Evolutionary conservation across 1,284 basidiomycete species (phyloP).

Genomic region (Leccinum insolens): DNA sequence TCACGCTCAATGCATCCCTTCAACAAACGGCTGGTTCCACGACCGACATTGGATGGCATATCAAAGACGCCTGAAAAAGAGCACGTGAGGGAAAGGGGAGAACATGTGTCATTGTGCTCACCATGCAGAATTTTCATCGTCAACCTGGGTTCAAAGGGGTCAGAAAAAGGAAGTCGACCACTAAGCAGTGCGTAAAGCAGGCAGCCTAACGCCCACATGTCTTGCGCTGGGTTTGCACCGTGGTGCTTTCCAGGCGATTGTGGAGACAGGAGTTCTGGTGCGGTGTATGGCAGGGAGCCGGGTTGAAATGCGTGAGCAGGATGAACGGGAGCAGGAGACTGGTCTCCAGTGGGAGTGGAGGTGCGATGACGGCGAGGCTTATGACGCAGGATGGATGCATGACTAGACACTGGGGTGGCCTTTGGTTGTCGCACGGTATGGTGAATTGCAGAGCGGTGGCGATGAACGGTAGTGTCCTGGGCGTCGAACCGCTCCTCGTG

Average conservation of each 20-base stretch:
- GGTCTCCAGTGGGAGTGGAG: constrained; percentile 53
- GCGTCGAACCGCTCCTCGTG: constrained; percentile 40
- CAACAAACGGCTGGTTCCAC: constrained; percentile 73
- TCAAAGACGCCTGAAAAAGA: constrained; percentile 55
- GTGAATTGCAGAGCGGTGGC: constrained; percentile 33
- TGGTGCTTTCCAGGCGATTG: constrained; percentile 30
- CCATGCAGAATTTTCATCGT: constrained; percentile 91
- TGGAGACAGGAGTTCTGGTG: constrained; percentile 74
- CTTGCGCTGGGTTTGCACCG: constrained; percentile 69
- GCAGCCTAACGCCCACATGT: constrained; percentile 93
- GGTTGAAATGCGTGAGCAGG: constrained; percentile 58
- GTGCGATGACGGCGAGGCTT: constrained; percentile 56
- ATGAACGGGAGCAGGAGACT: constrained; percentile 32
- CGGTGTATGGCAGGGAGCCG: constrained; percentile 89
- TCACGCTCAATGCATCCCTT: constrained; percentile 73
- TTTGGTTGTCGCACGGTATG: constrained; percentile 28
- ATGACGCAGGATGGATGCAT: constrained; percentile 38
- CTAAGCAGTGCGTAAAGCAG: constrained; percentile 84
- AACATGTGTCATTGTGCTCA: constrained; percentile 37
- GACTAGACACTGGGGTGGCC: constrained; percentile 28
- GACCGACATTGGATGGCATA: constrained; percentile 61
- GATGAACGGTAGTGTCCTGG: constrained; percentile 25
- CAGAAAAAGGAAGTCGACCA: constrained; percentile 81
- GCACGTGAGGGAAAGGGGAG: constrained; percentile 10
- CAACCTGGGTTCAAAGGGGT: constrained; percentile 87